Evolutionary conservation across 441 rosid genomes (phyloP), one percentile per base, ranked within the genome.

Genomic region (Pelargonium fulgidum): DNA sequence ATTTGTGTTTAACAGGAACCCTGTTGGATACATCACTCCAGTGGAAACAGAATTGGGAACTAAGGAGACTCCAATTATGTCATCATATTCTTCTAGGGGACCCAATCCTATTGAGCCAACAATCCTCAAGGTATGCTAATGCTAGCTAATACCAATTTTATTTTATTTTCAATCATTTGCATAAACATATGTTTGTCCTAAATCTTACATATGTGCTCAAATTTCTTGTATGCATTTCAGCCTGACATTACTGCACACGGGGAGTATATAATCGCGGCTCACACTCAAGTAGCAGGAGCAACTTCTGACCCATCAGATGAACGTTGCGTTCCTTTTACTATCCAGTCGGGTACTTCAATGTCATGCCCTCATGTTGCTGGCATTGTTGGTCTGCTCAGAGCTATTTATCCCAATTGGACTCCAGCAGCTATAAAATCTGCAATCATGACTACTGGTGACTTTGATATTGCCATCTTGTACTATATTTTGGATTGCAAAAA

Each of bases 221-320:
- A 36, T 0, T 36, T 36, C 41, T 36, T 62, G 20, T 10, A 8
- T 67, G n/a, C 12, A 54, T 66, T 74, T 24, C 74, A 85, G 80
- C 92, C 92, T 56, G 89, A 87, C 72, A 73, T 87, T 19, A 85
- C 85, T 29, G 90, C 90, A 16, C 92, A 90, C 0, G 89, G 90
- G 24, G 81, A 83, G 61, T 75, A 71, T 71, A 26, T 85, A 48
- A 76, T 87, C 29, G 89, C 90, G 4, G 90, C 92, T n/a, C 78
- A 12, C 71, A 64, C 76, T 0, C 85, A 71, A 74, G 83, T 80
- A 8, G 52, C 4, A 0, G 64, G 79, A 20, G 81, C 81, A 47
- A 79, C 89, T 9, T 80, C 70, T 24, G 71, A 50, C 69, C 70
- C 22, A 0, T 67, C 36, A 2, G 89, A 83, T 65, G 33, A 75